Conservation (phyloP, 805 yeast species). For the Maudiozyma bulderi region DNA sequence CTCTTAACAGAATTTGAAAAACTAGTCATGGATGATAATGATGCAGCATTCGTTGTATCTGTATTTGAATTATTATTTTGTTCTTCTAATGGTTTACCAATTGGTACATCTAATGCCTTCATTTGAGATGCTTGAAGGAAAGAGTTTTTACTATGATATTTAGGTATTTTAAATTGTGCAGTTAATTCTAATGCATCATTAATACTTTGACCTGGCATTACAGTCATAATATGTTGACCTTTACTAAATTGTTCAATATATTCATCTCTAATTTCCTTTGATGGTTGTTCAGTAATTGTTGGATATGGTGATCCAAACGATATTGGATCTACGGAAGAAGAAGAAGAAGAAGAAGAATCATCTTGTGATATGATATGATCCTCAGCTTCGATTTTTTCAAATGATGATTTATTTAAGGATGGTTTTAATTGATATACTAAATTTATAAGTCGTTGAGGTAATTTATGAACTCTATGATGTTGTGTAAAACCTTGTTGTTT, state of each 20-base stretch:
- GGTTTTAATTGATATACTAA: constrained; percentile 11
- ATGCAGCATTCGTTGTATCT: not conserved
- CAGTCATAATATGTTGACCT: constrained; percentile 19
- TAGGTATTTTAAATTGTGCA: constrained; percentile 25
- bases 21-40: not conserved
- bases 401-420: not conserved
- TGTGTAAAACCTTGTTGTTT: constrained; percentile 36
- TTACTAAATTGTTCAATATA: constrained; percentile 13
- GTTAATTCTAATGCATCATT: constrained; percentile 26
- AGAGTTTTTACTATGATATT: constrained; percentile 27
- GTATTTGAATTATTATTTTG: not conserved
- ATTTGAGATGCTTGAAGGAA: constrained; percentile 23
- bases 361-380: not conserved
- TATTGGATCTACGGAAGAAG: not conserved
- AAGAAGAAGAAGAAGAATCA: too few species aligned
- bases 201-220: constrained; percentile 26
- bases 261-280: constrained; percentile 18
- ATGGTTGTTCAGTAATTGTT: constrained; percentile 22
- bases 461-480: constrained; percentile 35
- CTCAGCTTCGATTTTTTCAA: not conserved
- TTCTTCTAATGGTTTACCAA: constrained; percentile 10
- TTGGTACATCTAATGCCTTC: constrained; percentile 22
- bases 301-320: constrained; percentile 16
- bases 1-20: not conserved
- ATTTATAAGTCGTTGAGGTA: constrained; percentile 10